Conservation (phyloP, 139 green algal species). For the Mesostigma viride region DNA sequence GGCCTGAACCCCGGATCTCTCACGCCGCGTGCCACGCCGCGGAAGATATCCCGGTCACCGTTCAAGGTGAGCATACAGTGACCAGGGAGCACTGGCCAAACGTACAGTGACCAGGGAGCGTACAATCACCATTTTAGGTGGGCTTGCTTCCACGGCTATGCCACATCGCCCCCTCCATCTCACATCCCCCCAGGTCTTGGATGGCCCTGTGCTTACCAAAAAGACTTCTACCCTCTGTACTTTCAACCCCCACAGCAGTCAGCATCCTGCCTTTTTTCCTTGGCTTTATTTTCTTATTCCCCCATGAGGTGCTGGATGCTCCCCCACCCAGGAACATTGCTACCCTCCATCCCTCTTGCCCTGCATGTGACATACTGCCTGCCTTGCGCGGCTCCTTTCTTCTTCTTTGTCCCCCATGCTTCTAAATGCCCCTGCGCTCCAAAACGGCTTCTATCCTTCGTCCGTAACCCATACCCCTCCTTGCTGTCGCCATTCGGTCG, state of each 20-base stretch:
- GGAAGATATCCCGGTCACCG: constrained; percentile 77
- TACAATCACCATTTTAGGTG: no score
- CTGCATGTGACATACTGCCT: constrained; percentile 2
- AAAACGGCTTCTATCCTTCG: no score
- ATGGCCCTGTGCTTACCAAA: no score
- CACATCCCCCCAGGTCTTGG: no score
- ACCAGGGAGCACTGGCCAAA: no score
- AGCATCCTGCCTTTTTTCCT: no score
- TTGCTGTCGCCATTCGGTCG: background rate
- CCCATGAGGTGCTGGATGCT: background rate
- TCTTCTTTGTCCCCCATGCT: background rate
- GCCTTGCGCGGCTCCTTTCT: background rate
- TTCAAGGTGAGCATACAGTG: constrained; percentile 61
- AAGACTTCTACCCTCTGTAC: no score
- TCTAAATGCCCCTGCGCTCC: background rate
- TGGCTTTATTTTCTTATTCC: background rate
- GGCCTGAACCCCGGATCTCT: constrained; percentile 5
- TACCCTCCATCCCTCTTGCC: background rate
- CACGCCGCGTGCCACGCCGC: constrained; percentile 24
- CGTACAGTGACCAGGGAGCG: no score
- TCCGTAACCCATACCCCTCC: background rate
- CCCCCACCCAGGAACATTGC: background rate
- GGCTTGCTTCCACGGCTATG: no score
- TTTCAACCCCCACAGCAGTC: no score
- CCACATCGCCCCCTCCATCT: no score